These are phyloP conservation scores for Antarctomyces pellizariae DNA, from an alignment of 495 filamentous ascomycete species.

Conservation along the genomic window DNA sequence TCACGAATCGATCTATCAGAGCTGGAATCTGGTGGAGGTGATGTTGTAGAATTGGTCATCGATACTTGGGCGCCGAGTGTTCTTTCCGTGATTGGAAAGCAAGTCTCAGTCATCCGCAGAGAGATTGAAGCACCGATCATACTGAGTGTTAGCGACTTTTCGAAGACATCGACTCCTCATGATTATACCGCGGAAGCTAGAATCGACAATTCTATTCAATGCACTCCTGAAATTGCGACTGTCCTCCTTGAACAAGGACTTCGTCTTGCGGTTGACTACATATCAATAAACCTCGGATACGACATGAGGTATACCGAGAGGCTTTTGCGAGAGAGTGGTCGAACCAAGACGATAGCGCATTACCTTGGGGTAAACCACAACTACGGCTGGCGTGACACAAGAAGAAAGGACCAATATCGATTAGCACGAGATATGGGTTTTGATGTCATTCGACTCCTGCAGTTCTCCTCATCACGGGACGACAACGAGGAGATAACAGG, in stretches of 20 bases:
- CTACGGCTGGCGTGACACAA: constrained; percentile 37
- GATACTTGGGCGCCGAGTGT: constrained; percentile 32
- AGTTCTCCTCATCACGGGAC: constrained; percentile 31
- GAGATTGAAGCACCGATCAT: constrained; percentile 45
- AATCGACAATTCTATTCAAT: constrained; percentile 17
- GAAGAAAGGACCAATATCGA: constrained; percentile 28
- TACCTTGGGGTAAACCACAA: constrained; percentile 26
- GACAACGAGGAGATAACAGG: constrained; percentile 32
- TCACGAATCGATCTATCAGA: constrained; percentile 31
- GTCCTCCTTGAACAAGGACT: constrained; percentile 38
- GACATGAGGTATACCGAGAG: too few relatives aligned
- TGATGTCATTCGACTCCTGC: constrained; percentile 43
- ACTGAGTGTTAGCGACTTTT: constrained; percentile 35
- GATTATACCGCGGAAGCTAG: too few relatives aligned
- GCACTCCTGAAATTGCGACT: too few relatives aligned
- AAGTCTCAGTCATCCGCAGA: constrained; percentile 23
- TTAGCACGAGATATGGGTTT: constrained; percentile 39
- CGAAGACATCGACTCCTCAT: constrained; percentile 15
- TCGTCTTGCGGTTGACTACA: constrained; percentile 50
- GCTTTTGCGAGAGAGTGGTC: constrained; percentile 32
- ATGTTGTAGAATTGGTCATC: constrained; percentile 50
- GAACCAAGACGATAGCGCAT: constrained; percentile 55
- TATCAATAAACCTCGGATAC: constrained; percentile 39
- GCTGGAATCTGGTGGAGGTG: constrained; percentile 42
- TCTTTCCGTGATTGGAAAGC: constrained; percentile 20